phyloP scores from a whole-genome alignment of 1,139 yeast genomes.

The Taphrina wiesneri region DNA sequence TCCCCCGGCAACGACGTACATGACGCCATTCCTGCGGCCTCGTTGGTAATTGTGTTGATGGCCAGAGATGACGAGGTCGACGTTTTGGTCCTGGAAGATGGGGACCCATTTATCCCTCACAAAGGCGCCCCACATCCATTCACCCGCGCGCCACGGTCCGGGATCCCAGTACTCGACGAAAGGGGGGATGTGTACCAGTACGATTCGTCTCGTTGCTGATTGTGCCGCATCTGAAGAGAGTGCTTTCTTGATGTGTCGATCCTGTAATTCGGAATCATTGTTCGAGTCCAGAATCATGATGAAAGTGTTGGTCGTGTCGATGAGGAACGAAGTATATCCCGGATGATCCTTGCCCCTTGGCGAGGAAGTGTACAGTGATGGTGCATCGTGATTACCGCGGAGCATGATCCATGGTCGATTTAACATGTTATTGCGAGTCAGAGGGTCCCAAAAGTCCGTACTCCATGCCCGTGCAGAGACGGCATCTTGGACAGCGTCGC shows the following conservation, averaged over 20 bases:
- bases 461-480: constrained; percentile 32
- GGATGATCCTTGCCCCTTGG: background rate
- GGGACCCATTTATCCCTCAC: constrained; percentile 17
- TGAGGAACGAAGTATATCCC: constrained; percentile 10
- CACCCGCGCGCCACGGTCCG: constrained; percentile 21
- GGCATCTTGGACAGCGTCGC: constrained; percentile 29
- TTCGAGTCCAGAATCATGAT: constrained; percentile 21
- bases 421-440: background rate
- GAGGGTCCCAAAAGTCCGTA: constrained; percentile 24
- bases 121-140: constrained; percentile 18
- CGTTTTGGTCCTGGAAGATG: constrained; percentile 6
- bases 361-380: constrained; percentile 8
- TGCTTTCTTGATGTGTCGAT: background rate
- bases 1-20: constrained; percentile 26
- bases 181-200: constrained; percentile 29
- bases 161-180: constrained; percentile 30
- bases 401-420: constrained; percentile 26
- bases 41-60: constrained; percentile 33
- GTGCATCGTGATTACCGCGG: constrained; percentile 32
- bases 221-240: constrained; percentile 1
- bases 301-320: background rate
- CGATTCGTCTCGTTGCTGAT: constrained; percentile 21
- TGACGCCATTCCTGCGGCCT: constrained; percentile 11
- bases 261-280: constrained; percentile 5
- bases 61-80: constrained; percentile 28